Conservation (phyloP, 163 green algal species). For the Chlamydomonas reinhardtii region DNA sequence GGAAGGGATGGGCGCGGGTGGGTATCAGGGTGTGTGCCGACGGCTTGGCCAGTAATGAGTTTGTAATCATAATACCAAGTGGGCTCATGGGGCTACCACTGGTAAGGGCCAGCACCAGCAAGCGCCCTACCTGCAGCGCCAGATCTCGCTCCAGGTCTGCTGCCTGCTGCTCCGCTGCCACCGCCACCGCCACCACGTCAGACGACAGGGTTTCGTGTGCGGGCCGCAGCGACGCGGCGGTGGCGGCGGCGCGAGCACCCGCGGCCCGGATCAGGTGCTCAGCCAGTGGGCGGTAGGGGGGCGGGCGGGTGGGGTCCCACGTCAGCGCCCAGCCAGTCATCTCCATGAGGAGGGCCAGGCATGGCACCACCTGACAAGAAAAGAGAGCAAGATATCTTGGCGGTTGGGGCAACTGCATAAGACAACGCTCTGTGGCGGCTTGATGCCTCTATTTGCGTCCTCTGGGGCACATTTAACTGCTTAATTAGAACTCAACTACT, state of each 20-base stretch:
- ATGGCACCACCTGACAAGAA: conserved; percentile 44
- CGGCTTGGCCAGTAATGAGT: no score
- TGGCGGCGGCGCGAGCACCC: neutral
- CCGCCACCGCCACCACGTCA: neutral
- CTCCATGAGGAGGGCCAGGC: conserved; percentile 55
- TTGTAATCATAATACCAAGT: no score
- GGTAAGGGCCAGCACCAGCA: no score
- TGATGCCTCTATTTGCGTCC: no score
- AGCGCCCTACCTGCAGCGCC: conserved; percentile 40
- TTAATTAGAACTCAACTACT: no score
- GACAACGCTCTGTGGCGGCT: no score
- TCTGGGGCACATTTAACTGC: no score
- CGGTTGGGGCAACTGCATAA: no score
- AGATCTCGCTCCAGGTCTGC: conserved; percentile 41
- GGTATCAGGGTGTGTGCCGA: no score
- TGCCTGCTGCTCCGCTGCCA: conserved; percentile 20
- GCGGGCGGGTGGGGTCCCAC: conserved; percentile 48
- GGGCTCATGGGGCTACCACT: no score
- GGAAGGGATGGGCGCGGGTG: no score
- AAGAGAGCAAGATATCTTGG: no score
- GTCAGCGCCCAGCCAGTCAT: conserved; percentile 59
- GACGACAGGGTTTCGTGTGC: neutral
- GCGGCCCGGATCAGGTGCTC: conserved; percentile 40
- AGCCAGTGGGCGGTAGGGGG: neutral
- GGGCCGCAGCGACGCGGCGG: neutral